Conservation (phyloP, 495 filamentous ascomycete genomes). For the Echria macrotheca region DNA sequence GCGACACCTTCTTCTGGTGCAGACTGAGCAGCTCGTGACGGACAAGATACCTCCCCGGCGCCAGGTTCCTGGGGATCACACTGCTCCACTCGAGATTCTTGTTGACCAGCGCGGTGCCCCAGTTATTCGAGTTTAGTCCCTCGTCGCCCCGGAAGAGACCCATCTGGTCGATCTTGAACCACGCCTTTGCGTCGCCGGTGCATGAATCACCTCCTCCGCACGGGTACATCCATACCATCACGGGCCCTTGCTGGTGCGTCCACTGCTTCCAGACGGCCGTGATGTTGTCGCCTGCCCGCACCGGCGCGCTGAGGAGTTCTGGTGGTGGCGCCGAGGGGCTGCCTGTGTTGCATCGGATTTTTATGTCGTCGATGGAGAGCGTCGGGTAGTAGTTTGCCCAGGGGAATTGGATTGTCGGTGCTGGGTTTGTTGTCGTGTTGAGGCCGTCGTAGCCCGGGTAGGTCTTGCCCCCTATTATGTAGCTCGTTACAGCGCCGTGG, state of each 20-base stretch:
- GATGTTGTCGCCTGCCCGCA: conserved; percentile 42
- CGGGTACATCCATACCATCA: conserved; percentile 44
- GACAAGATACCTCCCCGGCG: conserved; percentile 36
- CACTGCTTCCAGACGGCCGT: conserved; percentile 48
- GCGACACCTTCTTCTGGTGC: conserved; percentile 35
- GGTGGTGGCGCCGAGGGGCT: conserved; percentile 27
- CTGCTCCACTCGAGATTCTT: conserved; percentile 46
- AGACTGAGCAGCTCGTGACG: conserved; percentile 37
- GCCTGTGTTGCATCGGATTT: conserved; percentile 45
- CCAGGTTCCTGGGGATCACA: conserved; percentile 30
- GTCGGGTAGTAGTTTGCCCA: conserved; percentile 50
- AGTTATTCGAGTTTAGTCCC: conserved; percentile 44
- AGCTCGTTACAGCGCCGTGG: conserved; percentile 51
- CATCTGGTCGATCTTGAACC: conserved; percentile 50
- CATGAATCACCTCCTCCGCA: conserved; percentile 33
- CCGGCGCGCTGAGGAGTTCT: conserved; percentile 31
- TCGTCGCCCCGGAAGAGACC: conserved; percentile 32
- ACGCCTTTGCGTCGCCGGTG: conserved; percentile 32
- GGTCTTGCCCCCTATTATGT: conserved; percentile 42
- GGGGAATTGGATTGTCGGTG: conserved; percentile 47
- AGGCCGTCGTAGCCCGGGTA: conserved; percentile 47
- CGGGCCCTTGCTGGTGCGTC: conserved; percentile 44
- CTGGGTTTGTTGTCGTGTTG: conserved; percentile 34
- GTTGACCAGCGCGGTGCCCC: conserved; percentile 45
- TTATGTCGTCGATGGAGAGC: conserved; percentile 32